Percentiles rank a stretch among this genome's conserved stretches.
phyloP scores from a whole-genome alignment of 225 moss, liverwort and hornwort genomes.

The Rhytidiadelphus loreus region DNA sequence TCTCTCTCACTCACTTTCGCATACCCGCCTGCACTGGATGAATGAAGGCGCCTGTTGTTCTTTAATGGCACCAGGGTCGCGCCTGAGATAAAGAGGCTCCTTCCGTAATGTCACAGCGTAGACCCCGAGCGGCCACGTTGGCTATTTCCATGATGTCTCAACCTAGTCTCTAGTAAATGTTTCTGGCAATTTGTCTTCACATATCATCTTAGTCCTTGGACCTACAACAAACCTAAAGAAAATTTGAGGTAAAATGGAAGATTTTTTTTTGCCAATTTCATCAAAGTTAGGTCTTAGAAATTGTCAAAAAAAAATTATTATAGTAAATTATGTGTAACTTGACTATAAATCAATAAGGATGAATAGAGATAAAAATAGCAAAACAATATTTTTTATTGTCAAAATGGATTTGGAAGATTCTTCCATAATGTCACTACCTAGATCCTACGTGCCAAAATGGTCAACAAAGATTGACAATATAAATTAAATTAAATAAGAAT shows the following conservation, averaged over 20 bases:
- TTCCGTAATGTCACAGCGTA: background rate
- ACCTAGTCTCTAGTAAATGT: background rate
- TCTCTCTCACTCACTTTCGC: background rate
- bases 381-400: background rate
- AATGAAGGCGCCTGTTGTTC: background rate
- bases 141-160: background rate
- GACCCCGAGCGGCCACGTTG: background rate
- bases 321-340: background rate
- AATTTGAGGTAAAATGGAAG: rapidly evolving
- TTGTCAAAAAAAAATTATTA: background rate
- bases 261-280: background rate
- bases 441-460: background rate
- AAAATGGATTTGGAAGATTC: no score
- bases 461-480: no score
- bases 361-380: background rate
- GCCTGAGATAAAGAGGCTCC: background rate
- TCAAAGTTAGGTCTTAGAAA: rapidly evolving
- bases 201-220: no score
- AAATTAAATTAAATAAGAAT: background rate
- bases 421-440: background rate
- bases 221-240: rapidly evolving
- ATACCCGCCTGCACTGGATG: background rate
- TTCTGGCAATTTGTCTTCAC: background rate
- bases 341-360: background rate
- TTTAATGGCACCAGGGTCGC: background rate